Evolutionary conservation across 371 early-diverging fungal genomes (phyloP).

Genomic region (Mortierella sp.): DNA sequence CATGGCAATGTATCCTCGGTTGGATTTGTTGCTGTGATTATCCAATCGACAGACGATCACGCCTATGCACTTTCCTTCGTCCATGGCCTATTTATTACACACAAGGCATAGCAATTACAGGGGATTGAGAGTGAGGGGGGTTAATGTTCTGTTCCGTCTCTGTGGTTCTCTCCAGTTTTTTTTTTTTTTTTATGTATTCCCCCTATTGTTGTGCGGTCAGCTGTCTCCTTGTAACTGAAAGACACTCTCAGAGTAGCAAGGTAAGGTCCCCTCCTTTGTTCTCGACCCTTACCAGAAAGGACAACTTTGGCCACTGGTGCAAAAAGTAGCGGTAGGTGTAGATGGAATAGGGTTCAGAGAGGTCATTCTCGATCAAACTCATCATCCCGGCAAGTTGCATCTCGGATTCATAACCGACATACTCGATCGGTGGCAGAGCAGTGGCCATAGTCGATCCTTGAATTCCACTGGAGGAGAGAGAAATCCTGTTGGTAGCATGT

Average conservation of each 20-base stretch:
- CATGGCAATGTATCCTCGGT: constrained; percentile 97
- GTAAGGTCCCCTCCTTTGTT: no score
- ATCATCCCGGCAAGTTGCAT: constrained; percentile 78
- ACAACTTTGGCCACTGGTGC: constrained; percentile 88
- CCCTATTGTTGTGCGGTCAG: no score
- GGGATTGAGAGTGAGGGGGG: no score
- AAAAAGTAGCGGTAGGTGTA: constrained; percentile 98
- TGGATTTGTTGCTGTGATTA: constrained; percentile 62
- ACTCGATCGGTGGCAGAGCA: constrained; percentile 54
- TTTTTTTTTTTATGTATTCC: no score
- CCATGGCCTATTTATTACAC: constrained; percentile 62
- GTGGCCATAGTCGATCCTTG: no score
- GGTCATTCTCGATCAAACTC: constrained; percentile 85
- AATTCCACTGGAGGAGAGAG: neutral
- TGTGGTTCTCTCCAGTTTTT: no score
- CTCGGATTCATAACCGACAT: constrained; percentile 72
- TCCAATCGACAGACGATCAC: constrained; percentile 94
- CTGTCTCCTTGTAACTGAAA: no score
- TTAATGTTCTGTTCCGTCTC: no score
- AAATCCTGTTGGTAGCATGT: neutral
- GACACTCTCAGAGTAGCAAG: no score
- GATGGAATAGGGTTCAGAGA: constrained; percentile 96
- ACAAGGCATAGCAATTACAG: neutral
- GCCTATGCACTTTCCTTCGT: constrained; percentile 75
- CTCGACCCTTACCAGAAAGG: constrained; percentile 71